These are phyloP conservation scores for Corchorus capsularis DNA, from an alignment of 345 rosid genomes.

Conservation along the genomic window DNA sequence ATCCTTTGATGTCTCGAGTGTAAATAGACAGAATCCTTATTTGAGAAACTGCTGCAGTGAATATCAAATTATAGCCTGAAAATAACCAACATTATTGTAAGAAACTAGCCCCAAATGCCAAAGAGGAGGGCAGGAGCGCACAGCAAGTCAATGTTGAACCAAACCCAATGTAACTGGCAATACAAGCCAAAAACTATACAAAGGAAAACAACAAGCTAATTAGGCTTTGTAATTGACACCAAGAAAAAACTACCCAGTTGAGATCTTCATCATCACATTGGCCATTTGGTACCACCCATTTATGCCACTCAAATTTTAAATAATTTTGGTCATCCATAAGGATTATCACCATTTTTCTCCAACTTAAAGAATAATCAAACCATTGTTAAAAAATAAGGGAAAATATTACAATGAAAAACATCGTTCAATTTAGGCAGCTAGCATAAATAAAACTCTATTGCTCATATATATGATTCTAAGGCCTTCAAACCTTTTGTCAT, in stretches of 20 bases:
- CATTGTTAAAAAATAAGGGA: neutral
- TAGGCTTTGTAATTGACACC: neutral
- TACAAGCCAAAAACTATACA: neutral
- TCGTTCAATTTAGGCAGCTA: neutral
- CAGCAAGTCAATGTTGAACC: neutral
- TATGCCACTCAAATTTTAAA: neutral
- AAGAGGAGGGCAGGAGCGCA: neutral
- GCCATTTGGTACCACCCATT: neutral
- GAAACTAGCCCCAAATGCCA: slow-evolving; percentile 21
- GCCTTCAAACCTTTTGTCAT: neutral
- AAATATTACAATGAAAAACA: neutral
- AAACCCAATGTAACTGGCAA: neutral
- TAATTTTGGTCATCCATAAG: neutral
- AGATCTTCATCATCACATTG: neutral
- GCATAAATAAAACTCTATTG: neutral
- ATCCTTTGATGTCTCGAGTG: slow-evolving; percentile 41
- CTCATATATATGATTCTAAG: neutral
- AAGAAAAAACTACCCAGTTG: neutral
- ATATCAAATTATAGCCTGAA: slow-evolving; percentile 41
- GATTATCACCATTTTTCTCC: neutral
- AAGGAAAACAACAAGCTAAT: slow-evolving; percentile 1
- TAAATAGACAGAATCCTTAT: slow-evolving; percentile 32
- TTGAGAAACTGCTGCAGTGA: slow-evolving; percentile 27
- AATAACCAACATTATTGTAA: slow-evolving; percentile 34
- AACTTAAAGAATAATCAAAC: neutral